A percentile compares a stretch with the other conserved stretches of the same genome.
Evolutionary conservation across 139 green algal genomes (phyloP).

Genomic region (Chlamydomonas sphaeroides): DNA sequence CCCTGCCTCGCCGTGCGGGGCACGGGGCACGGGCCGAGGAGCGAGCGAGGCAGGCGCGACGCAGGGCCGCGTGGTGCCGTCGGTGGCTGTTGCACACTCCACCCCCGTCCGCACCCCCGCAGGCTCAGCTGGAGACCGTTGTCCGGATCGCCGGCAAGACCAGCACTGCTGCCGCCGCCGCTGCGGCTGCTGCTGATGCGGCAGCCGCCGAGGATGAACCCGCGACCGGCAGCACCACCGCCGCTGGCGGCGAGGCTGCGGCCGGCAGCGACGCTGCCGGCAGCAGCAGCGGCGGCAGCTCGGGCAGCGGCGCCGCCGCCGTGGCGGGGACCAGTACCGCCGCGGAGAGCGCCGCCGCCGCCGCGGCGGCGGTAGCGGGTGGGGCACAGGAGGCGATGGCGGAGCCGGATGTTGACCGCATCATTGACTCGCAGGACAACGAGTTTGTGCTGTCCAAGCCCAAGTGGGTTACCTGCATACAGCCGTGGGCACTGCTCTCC

Average conservation of each 20-base stretch:
- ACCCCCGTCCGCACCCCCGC: neutral
- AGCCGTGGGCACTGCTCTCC: too few species aligned
- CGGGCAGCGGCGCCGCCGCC: neutral
- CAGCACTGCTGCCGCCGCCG: neutral
- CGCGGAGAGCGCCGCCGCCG: neutral
- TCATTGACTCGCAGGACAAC: conserved; percentile 97
- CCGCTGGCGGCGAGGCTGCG: neutral
- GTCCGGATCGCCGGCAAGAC: conserved; percentile 49
- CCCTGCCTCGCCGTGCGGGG: too few species aligned
- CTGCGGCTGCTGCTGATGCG: neutral
- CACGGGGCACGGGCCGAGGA: too few species aligned
- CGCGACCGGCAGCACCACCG: neutral
- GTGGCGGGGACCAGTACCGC: neutral
- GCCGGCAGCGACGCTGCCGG: neutral
- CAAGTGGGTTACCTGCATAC: conserved; percentile 66
- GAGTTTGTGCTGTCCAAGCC: conserved; percentile 97
- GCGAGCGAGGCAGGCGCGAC: too few species aligned
- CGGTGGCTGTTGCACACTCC: too few species aligned
- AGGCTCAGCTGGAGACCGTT: conserved; percentile 57
- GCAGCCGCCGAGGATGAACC: neutral
- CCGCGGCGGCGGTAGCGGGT: neutral
- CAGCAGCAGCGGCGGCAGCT: conserved; percentile 16
- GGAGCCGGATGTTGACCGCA: conserved; percentile 77
- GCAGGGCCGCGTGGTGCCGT: too few species aligned
- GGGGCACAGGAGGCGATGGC: neutral